Evolutionary conservation across 2,329 filamentous ascomycete genomes (phyloP).

Genomic region (Furcasterigmium furcatum): DNA sequence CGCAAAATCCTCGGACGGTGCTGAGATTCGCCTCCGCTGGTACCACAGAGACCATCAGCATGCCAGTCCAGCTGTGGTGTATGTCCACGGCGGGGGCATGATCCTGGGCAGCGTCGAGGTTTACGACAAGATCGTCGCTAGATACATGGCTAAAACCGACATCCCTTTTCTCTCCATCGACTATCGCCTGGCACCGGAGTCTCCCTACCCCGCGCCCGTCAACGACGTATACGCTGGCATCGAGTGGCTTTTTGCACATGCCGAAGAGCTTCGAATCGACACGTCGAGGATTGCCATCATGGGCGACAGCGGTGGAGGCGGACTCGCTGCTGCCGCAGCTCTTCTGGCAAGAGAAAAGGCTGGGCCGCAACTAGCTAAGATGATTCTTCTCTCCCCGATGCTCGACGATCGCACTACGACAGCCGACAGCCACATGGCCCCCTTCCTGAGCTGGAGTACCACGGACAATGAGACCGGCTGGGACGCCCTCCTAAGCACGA

Average conservation of each 20-base stretch:
- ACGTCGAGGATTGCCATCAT: slow-evolving; percentile 15
- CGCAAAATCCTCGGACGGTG: too few relatives aligned
- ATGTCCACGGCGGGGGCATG: slow-evolving; percentile 38
- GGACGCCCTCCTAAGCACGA: not conserved
- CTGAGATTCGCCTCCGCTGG: too few relatives aligned
- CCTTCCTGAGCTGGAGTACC: too few relatives aligned
- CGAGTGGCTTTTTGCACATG: slow-evolving; percentile 17
- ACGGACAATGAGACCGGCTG: too few relatives aligned
- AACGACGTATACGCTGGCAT: slow-evolving; percentile 30
- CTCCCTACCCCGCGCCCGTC: slow-evolving; percentile 25
- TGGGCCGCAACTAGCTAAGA: slow-evolving; percentile 22
- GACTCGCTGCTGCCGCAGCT: slow-evolving; percentile 17
- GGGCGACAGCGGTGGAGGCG: slow-evolving; percentile 17
- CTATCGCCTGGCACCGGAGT: slow-evolving; percentile 40
- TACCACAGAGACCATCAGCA: not conserved
- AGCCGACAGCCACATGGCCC: not conserved
- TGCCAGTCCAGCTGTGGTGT: slow-evolving; percentile 23
- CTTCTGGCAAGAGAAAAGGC: slow-evolving; percentile 33
- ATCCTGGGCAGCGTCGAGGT: slow-evolving; percentile 24
- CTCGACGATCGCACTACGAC: slow-evolving; percentile 22
- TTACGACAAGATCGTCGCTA: slow-evolving; percentile 17
- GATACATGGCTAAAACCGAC: slow-evolving; percentile 18
- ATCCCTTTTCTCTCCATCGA: slow-evolving; percentile 32
- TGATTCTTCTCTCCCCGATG: slow-evolving; percentile 29
- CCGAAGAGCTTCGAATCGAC: slow-evolving; percentile 15